A percentile compares a stretch with the other conserved stretches of the same genome.
Evolutionary conservation across 192 early-diverging fungal species (phyloP).

Genomic region (Coemansia asiatica): DNA sequence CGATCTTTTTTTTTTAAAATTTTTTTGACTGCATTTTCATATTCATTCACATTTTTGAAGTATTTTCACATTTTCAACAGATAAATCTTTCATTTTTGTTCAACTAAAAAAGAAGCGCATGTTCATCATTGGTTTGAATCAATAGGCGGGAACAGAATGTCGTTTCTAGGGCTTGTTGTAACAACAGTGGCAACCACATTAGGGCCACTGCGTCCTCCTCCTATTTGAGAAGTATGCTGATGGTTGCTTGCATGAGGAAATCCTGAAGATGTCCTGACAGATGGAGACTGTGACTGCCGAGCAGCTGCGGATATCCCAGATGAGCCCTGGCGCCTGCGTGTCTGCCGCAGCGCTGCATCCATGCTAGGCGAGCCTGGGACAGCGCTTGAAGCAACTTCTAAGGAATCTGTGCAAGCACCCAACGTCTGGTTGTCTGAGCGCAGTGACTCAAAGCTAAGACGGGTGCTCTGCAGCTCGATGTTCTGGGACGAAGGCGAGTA

Average conservation of each 20-base stretch:
- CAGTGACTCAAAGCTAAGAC: slow-evolving; percentile 2
- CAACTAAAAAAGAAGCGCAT: background rate
- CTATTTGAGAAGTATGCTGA: background rate
- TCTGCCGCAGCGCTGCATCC: slow-evolving; percentile 12
- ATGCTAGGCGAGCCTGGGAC: background rate
- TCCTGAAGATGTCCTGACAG: background rate
- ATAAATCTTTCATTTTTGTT: background rate
- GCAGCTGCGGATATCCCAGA: slow-evolving; percentile 12
- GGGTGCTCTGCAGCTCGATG: background rate
- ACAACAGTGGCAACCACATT: background rate
- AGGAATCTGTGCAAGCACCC: background rate
- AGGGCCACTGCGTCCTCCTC: background rate
- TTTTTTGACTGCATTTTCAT: too few species aligned
- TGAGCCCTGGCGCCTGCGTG: slow-evolving; percentile 42
- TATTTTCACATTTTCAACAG: too few species aligned
- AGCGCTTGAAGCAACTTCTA: background rate
- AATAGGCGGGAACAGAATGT: slow-evolving; percentile 39
- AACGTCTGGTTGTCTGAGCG: background rate
- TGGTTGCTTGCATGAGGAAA: background rate
- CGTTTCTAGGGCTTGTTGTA: slow-evolving; percentile 11
- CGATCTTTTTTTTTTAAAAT: background rate
- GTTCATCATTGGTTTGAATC: slow-evolving; percentile 10
- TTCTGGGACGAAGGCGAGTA: background rate
- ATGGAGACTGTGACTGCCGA: slow-evolving; percentile 4
- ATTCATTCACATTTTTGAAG: too few species aligned